phyloP scores from a whole-genome alignment of 495 filamentous ascomycete genomes.

The Penicillium pancosmium region DNA sequence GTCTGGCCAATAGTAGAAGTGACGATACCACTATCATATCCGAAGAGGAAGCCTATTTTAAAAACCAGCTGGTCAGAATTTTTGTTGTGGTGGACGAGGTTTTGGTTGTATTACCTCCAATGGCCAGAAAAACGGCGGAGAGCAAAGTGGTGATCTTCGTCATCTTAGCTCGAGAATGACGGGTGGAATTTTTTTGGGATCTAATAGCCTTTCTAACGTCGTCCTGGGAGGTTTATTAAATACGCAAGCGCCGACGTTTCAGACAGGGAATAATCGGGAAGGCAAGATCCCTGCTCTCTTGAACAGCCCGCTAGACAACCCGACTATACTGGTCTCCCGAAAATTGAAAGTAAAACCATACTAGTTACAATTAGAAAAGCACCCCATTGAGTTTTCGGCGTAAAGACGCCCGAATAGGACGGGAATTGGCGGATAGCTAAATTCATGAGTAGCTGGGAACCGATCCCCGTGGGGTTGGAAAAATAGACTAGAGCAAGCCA shows the following conservation, averaged over 20 bases:
- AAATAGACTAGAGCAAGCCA: neutral
- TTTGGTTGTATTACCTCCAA: slow-evolving; percentile 24
- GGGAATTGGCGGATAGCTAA: too few species aligned
- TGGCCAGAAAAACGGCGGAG: slow-evolving; percentile 30
- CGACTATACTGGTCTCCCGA: too few species aligned
- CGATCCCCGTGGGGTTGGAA: slow-evolving; percentile 9
- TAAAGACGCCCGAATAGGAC: too few species aligned
- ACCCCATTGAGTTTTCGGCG: too few species aligned
- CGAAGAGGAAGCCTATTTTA: slow-evolving; percentile 33
- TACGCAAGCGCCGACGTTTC: too few species aligned
- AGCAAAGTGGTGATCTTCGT: slow-evolving; percentile 24
- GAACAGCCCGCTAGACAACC: too few species aligned
- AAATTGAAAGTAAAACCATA: too few species aligned
- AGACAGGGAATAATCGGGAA: too few species aligned
- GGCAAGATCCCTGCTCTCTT: too few species aligned
- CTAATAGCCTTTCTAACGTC: too few species aligned
- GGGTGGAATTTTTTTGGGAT: neutral
- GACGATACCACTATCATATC: slow-evolving; percentile 43
- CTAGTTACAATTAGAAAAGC: too few species aligned
- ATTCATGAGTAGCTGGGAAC: neutral
- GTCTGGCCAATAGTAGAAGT: slow-evolving; percentile 43
- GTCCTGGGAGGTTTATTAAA: too few species aligned
- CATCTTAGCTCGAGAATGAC: slow-evolving; percentile 7
- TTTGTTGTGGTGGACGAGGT: neutral
- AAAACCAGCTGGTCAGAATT: neutral